These are phyloP conservation scores for Kodamaea ohmeri DNA, from an alignment of 1,139 yeast species.

Conservation along the genomic window DNA sequence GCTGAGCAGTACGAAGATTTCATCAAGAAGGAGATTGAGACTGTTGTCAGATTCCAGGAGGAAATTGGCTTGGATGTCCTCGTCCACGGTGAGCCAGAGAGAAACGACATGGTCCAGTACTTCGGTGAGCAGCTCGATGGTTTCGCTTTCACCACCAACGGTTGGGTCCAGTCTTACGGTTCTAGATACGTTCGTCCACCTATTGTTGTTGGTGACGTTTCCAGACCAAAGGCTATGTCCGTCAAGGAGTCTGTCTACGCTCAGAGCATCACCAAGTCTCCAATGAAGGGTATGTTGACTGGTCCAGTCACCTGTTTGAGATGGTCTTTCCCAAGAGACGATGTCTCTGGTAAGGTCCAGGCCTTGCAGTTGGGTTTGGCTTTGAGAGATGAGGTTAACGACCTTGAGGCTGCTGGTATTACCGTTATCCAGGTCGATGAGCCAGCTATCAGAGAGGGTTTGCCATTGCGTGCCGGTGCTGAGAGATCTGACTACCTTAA, in stretches of 20 bases:
- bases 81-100: constrained; percentile 99
- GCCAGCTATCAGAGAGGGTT: constrained; percentile 99
- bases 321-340: constrained; percentile 99
- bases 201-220: constrained; percentile 96
- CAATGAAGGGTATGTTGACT: constrained; percentile 99
- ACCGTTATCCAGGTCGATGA: constrained; percentile 98
- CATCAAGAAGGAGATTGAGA: constrained; percentile 94
- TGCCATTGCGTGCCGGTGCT: constrained; percentile 96
- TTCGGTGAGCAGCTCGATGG: constrained; percentile 98
- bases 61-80: constrained; percentile 96
- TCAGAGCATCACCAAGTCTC: constrained; percentile 91
- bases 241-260: constrained; percentile 99
- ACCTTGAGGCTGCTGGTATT: constrained; percentile 97
- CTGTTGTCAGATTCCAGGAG: constrained; percentile 97
- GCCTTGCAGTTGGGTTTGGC: constrained; percentile 97
- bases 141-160: constrained; percentile 96
- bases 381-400: constrained; percentile 96
- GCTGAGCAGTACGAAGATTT: constrained; percentile 93
- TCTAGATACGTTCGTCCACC: constrained; percentile 99
- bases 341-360: constrained; percentile 89
- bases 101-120: constrained; percentile 99
- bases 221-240: constrained; percentile 98
- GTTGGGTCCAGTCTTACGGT: constrained; percentile 99
- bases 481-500: constrained; percentile 95
- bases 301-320: constrained; percentile 99